These are phyloP conservation scores for Microbotryum saponariae DNA, from an alignment of 1,284 basidiomycete species.

Conservation along the genomic window DNA sequence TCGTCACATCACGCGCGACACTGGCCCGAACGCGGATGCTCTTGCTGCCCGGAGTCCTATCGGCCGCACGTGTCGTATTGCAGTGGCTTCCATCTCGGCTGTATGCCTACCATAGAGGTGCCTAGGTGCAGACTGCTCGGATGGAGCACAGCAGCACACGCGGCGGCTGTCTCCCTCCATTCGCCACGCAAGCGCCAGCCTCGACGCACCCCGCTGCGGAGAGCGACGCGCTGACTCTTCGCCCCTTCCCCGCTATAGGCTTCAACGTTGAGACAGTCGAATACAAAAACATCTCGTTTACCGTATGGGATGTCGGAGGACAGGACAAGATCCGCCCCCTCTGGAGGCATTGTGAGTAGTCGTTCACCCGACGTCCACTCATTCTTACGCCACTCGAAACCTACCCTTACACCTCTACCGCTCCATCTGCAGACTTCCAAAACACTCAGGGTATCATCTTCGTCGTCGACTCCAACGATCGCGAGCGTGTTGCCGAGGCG, in stretches of 20 bases:
- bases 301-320: constrained; percentile 99
- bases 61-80: too few relatives aligned
- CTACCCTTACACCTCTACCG: background rate
- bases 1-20: too few relatives aligned
- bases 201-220: background rate
- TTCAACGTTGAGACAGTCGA: constrained; percentile 99
- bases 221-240: background rate
- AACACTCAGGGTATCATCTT: constrained; percentile 99
- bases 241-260: constrained; percentile 47
- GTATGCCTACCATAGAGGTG: too few relatives aligned
- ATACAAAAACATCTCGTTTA: constrained; percentile 99
- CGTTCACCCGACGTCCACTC: background rate
- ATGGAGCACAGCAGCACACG: background rate
- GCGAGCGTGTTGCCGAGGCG: constrained; percentile 98
- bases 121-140: too few relatives aligned
- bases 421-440: constrained; percentile 78
- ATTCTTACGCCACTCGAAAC: background rate
- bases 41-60: too few relatives aligned
- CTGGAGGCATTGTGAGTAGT: constrained; percentile 92
- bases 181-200: background rate
- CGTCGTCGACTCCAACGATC: constrained; percentile 98
- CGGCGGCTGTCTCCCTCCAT: background rate
- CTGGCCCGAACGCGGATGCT: too few relatives aligned
- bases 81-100: too few relatives aligned
- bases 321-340: constrained; percentile 98